phyloP scores from a whole-genome alignment of 495 filamentous ascomycete genomes.

The Penicillium roqueforti region DNA sequence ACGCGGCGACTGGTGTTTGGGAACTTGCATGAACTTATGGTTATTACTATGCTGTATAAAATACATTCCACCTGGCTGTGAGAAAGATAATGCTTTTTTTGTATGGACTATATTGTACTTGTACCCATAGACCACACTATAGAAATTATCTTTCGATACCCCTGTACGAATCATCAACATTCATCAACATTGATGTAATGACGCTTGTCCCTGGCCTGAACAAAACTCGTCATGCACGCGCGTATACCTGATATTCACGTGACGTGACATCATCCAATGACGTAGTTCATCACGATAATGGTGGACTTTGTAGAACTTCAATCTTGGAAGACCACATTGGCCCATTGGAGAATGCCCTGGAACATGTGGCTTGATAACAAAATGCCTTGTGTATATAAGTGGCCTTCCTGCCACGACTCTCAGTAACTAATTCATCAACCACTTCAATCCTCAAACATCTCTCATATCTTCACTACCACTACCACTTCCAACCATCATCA shows the following conservation, averaged over 20 bases:
- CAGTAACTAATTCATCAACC: background rate
- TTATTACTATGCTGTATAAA: background rate
- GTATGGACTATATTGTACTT: too few species aligned
- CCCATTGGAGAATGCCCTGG: constrained; percentile 1
- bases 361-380: constrained; percentile 1
- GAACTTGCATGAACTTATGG: background rate
- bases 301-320: background rate
- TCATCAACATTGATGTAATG: too few species aligned
- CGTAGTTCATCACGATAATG: constrained; percentile 17
- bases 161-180: too few species aligned
- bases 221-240: too few species aligned
- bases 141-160: too few species aligned
- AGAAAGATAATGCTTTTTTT: too few species aligned
- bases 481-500: constrained; percentile 25
- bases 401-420: background rate
- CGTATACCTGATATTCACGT: constrained; percentile 9
- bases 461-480: background rate
- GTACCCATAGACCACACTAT: background rate
- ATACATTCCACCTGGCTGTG: background rate
- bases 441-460: constrained; percentile 2
- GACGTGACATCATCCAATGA: constrained; percentile 26
- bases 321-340: background rate
- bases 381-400: background rate
- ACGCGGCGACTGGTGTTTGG: background rate
- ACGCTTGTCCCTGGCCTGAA: too few species aligned